phyloP scores from a whole-genome alignment of 108 stramenopile species.

The Skeletonema costatum region DNA sequence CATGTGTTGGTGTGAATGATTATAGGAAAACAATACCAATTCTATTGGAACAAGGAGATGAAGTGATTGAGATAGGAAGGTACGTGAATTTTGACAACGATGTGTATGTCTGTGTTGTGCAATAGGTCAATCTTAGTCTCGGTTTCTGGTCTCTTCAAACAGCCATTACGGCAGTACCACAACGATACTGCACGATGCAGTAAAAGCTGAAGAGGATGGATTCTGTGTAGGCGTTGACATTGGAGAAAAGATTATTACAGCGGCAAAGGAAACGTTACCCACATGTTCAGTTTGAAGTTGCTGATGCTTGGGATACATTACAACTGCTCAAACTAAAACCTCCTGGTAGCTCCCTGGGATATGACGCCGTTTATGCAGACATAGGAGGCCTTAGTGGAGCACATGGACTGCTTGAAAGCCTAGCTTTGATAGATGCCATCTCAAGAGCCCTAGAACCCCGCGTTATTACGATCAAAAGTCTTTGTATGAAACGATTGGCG shows the following conservation, averaged over 20 bases:
- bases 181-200: conserved; percentile 29
- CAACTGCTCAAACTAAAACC: conserved; percentile 35
- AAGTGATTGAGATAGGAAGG: conserved; percentile 56
- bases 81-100: too few relatives aligned
- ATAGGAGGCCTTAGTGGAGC: conserved; percentile 52
- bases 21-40: conserved; percentile 50
- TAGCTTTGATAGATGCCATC: conserved; percentile 28
- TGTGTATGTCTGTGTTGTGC: too few relatives aligned
- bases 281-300: conserved; percentile 42
- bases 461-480: conserved; percentile 43
- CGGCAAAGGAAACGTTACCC: conserved; percentile 42
- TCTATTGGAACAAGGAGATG: conserved; percentile 27
- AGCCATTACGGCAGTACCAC: conserved; percentile 53
- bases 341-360: conserved; percentile 12
- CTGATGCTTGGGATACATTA: conserved; percentile 53
- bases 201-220: conserved; percentile 3
- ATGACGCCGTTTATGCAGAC: conserved; percentile 56
- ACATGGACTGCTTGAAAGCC: conserved; percentile 51
- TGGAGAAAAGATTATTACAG: conserved; percentile 47
- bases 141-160: too few relatives aligned
- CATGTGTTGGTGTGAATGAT: conserved; percentile 53
- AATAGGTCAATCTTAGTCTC: too few relatives aligned
- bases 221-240: conserved; percentile 54
- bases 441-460: conserved; percentile 46
- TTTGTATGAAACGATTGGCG: conserved; percentile 44